Percentiles rank a stretch among this genome's conserved stretches.
Conservation (phyloP, 768 basidiomycete species). For the Suillus paluster region DNA sequence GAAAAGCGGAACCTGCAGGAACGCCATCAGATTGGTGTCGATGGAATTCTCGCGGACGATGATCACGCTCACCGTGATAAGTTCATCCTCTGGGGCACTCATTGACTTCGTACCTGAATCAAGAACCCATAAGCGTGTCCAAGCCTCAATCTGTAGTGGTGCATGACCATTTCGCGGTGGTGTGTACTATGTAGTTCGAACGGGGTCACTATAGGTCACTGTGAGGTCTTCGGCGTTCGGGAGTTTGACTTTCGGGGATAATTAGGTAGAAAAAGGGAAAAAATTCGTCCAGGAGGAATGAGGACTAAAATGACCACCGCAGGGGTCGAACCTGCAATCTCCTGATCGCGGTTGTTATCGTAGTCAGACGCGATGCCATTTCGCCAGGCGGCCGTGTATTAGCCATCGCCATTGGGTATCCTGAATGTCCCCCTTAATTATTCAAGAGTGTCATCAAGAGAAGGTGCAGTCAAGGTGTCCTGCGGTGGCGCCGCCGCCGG, state of each 20-base stretch:
- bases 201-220: no score
- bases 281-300: neutral
- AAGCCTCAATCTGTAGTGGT: neutral
- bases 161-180: neutral
- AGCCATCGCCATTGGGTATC: no score
- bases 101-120: neutral
- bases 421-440: no score
- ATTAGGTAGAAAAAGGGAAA: neutral
- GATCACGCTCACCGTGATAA: neutral
- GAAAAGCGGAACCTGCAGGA: neutral
- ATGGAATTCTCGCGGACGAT: neutral
- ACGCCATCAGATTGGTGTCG: neutral
- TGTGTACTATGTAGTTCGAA: neutral
- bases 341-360: conserved; percentile 66
- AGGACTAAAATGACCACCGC: conserved; percentile 65
- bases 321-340: conserved; percentile 95
- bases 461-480: no score
- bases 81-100: neutral
- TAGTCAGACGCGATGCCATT: conserved; percentile 96
- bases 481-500: no score
- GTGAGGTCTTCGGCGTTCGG: neutral
- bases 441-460: no score
- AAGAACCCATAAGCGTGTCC: neutral
- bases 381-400: conserved; percentile 75
- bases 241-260: neutral